Evolutionary conservation across 2,329 filamentous ascomycete species (phyloP).

Genomic region (Hymenoscyphus occultus): DNA sequence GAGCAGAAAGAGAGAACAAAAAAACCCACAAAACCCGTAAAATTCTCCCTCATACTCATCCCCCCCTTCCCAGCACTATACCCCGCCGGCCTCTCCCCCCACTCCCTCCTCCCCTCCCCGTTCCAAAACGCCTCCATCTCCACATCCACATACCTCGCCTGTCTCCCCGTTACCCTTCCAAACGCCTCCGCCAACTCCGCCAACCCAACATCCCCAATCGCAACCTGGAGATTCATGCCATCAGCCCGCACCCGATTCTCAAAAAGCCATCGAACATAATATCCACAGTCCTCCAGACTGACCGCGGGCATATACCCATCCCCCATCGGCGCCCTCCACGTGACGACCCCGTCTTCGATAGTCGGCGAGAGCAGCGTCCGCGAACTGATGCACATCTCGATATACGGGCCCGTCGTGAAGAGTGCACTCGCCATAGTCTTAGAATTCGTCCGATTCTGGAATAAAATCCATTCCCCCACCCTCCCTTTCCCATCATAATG

Average conservation of each 20-base stretch:
- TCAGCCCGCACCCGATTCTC: constrained; percentile 44
- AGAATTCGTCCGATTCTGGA: constrained; percentile 40
- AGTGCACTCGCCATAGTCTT: constrained; percentile 38
- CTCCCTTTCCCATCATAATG: constrained; percentile 50
- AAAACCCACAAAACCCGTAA: constrained; percentile 42
- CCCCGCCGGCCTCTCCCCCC: constrained; percentile 36
- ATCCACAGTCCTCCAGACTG: constrained; percentile 46
- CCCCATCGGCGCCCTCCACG: constrained; percentile 43
- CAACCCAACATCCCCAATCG: constrained; percentile 43
- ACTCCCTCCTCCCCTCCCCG: constrained; percentile 5
- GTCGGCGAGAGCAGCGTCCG: constrained; percentile 41
- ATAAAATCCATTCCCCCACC: constrained; percentile 44
- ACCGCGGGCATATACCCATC: constrained; percentile 43
- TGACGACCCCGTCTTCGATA: constrained; percentile 42
- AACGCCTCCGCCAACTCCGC: constrained; percentile 43
- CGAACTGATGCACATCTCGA: constrained; percentile 43
- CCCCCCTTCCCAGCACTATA: constrained; percentile 38
- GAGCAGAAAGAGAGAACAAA: neutral
- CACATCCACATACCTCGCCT: constrained; percentile 41
- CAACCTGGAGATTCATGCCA: constrained; percentile 46
- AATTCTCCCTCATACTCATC: constrained; percentile 46
- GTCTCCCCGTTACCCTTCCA: constrained; percentile 42
- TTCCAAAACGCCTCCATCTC: constrained; percentile 38
- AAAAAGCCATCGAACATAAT: constrained; percentile 48
- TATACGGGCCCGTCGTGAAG: constrained; percentile 46